Base-by-base conservation (phyloP, 192 early-diverging fungal species). In the Rhizophagus prolifer region DNA sequence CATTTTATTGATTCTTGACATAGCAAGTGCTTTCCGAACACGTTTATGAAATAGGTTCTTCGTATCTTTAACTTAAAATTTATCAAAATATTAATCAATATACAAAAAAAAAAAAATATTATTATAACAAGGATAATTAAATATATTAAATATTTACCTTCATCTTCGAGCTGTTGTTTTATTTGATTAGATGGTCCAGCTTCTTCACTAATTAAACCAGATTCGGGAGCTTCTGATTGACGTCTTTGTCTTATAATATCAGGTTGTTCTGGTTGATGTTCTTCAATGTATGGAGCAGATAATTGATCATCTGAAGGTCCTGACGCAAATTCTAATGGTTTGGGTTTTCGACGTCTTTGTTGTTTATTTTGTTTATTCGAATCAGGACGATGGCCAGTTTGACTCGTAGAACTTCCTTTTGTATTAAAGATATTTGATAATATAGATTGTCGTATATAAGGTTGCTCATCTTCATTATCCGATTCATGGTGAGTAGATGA, bases 231-330 rank as follows among this genome's bases (percentile, higher is more conserved):
- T 16, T 1, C 7, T 14, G 13, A 47, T 10, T 10, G 28, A 41
- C 31, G 72, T 8, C 12, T 61, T n/a, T 19, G 72, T 9, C 12
- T 61, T 12, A 63, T 44, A 58, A 30, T 62, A n/a, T 75, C 62
- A 50, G 60, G 62, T 16, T 65, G 2, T 28, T 75, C 74, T 16
- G 74, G 74, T 41, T 9, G 12, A 19, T 65, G 19, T 60, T 75
- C 74, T 66, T 63, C 61, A 30, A 75, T 41, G 30, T 75, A 75
- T 25, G 74, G 74, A 16, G 74, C 74, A 23, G 41, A 25, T 65
- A 75, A 46, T 47, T 75, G 61, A 19, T 30, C 74, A 64, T 64
- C 62, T 6, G 74, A 60, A 23, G 58, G 71, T 8, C 21, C 66
- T 4, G 66, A n/a, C 13, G 36, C 36, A 30, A 2, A 1, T 8